A percentile compares a stretch with the other conserved stretches of the same genome.
Conservation (phyloP, 495 filamentous ascomycete species). For the Daldinia vernicosa region DNA sequence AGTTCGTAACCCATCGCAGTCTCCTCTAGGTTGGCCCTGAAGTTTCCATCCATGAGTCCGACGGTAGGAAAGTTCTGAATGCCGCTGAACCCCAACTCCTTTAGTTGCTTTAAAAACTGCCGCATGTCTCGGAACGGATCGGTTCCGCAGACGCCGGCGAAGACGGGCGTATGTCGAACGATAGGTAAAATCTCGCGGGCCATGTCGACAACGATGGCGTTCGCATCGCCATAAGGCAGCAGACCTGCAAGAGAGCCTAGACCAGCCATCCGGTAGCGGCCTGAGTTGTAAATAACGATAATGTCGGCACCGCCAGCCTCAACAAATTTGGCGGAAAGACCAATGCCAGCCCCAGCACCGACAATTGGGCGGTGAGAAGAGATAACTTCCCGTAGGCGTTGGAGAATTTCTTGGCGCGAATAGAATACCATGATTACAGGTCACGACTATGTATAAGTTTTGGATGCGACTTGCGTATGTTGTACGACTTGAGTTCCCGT, state of each 20-base stretch:
- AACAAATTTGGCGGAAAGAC: conserved; percentile 74
- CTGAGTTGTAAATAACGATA: conserved; percentile 77
- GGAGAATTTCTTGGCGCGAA: conserved; percentile 64
- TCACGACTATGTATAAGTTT: not conserved
- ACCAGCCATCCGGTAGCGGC: conserved; percentile 78
- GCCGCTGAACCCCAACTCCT: conserved; percentile 68
- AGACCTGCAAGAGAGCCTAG: conserved; percentile 73
- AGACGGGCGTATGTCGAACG: conserved; percentile 66
- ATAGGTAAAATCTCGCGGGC: conserved; percentile 68
- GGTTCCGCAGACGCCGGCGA: conserved; percentile 73
- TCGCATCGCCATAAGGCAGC: conserved; percentile 78
- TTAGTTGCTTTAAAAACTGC: conserved; percentile 64
- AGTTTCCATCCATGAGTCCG: conserved; percentile 72
- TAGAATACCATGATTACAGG: conserved; percentile 49
- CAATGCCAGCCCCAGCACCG: conserved; percentile 76
- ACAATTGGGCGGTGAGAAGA: conserved; percentile 65
- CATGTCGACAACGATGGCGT: conserved; percentile 74
- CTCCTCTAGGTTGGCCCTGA: conserved; percentile 72
- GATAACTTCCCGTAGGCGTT: conserved; percentile 61
- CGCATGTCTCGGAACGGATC: conserved; percentile 70
- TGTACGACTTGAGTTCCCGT: too few species aligned
- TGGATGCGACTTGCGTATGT: not conserved
- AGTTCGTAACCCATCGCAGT: conserved; percentile 72
- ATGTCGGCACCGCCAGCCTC: conserved; percentile 73
- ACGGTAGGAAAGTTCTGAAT: conserved; percentile 80